Evolutionary conservation across 257 asterid species (phyloP).

Genomic region (Prunella vulgaris): DNA sequence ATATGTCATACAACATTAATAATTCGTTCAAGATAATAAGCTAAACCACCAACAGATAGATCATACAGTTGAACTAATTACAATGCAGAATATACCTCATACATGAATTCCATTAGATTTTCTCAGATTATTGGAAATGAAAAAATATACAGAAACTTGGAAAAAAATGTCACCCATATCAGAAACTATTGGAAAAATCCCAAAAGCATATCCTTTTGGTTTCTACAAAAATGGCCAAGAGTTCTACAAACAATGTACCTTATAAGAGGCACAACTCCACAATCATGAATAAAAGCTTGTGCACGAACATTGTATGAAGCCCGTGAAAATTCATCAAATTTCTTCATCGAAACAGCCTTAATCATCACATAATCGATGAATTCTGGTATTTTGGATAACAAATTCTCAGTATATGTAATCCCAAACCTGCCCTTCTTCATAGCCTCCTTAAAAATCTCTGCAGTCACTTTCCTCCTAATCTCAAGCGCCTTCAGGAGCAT

Average conservation of each 20-base stretch:
- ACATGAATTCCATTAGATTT: not conserved
- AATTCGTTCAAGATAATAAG: not conserved
- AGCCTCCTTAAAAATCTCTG: conserved; percentile 63
- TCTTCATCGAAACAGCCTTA: conserved; percentile 78
- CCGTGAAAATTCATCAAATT: conserved; percentile 45
- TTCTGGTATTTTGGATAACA: conserved; percentile 44
- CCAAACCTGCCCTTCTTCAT: conserved; percentile 78
- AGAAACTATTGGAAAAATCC: too few species aligned
- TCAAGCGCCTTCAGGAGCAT: conserved; percentile 81
- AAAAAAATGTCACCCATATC: too few species aligned
- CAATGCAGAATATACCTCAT: not conserved
- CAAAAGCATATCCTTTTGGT: too few species aligned
- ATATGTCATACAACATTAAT: not conserved
- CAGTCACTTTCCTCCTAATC: conserved; percentile 79
- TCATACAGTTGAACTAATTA: not conserved
- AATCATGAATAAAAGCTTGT: conserved; percentile 47
- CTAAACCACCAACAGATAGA: conserved; percentile 61
- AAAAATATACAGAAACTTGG: too few species aligned
- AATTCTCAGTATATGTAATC: conserved; percentile 61
- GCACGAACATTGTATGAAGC: conserved; percentile 77
- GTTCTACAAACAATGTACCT: conserved; percentile 38
- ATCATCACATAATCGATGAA: conserved; percentile 81
- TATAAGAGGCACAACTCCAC: conserved; percentile 68
- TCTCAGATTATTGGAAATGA: not conserved
- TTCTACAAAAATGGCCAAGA: not conserved